These are phyloP conservation scores for Colletotrichum orchidophilum DNA, from an alignment of 2,329 filamentous ascomycete species.

Conservation along the genomic window DNA sequence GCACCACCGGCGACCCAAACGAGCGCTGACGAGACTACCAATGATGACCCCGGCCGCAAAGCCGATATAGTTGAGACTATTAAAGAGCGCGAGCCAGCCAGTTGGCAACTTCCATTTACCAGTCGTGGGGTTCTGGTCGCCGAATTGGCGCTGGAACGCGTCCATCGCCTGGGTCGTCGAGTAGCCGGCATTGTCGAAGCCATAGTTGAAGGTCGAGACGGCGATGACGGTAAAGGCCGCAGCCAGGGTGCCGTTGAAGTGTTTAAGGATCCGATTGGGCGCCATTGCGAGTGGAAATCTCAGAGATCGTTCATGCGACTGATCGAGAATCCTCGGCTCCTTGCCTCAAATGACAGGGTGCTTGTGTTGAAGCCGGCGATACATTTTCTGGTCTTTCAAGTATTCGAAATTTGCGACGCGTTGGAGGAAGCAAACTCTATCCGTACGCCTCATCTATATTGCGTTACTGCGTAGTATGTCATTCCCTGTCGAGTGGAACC, in stretches of 20 bases:
- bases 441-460: constrained; percentile 7
- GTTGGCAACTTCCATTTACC: constrained; percentile 39
- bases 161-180: constrained; percentile 49
- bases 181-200: constrained; percentile 47
- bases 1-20: constrained; percentile 45
- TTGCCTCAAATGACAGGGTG: background rate
- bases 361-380: background rate
- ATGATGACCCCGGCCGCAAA: constrained; percentile 41
- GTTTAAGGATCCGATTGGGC: constrained; percentile 22
- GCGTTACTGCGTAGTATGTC: constrained; percentile 5
- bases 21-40: constrained; percentile 40
- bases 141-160: constrained; percentile 46
- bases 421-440: background rate
- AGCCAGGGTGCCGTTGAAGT: constrained; percentile 30
- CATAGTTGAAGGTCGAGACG: constrained; percentile 50
- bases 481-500: constrained; percentile 15
- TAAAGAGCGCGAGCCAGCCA: constrained; percentile 47
- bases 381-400: constrained; percentile 14
- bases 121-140: constrained; percentile 36
- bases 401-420: constrained; percentile 15
- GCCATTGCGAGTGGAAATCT: background rate
- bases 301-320: background rate
- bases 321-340: background rate
- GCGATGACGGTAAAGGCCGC: constrained; percentile 41
- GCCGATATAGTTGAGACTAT: constrained; percentile 46